Conservation (phyloP, 2,329 filamentous ascomycete species). For the Ramularia collo-cygni region DNA sequence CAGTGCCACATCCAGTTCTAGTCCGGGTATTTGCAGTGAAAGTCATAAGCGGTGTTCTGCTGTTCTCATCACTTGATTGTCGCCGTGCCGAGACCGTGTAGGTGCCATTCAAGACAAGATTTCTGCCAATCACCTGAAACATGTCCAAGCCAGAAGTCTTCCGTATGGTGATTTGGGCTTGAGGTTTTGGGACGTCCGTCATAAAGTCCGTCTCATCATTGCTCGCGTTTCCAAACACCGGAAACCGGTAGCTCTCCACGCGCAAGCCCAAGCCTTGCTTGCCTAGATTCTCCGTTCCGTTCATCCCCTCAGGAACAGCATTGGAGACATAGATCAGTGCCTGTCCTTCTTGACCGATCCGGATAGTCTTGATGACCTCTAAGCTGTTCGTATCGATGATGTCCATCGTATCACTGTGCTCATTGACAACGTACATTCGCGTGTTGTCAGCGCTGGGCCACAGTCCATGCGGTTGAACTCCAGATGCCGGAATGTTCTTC, state of each 20-base stretch:
- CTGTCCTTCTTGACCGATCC: slow-evolving; percentile 4
- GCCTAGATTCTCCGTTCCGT: slow-evolving; percentile 3
- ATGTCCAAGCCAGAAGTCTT: no score
- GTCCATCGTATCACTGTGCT: slow-evolving; percentile 7
- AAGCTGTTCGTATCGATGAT: slow-evolving; percentile 4
- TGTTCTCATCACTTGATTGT: no score
- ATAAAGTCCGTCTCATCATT: no score
- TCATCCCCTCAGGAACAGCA: neutral
- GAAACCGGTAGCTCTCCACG: slow-evolving; percentile 1
- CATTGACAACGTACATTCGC: slow-evolving; percentile 7
- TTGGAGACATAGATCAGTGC: slow-evolving; percentile 5
- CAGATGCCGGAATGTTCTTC: neutral
- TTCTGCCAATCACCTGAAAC: no score
- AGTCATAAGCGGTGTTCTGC: no score
- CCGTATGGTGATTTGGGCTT: slow-evolving; percentile 4
- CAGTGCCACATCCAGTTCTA: no score
- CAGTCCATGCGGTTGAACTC: slow-evolving; percentile 5
- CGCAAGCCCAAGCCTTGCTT: slow-evolving; percentile 4
- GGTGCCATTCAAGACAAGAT: no score
- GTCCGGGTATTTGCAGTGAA: no score
- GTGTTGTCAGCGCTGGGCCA: slow-evolving; percentile 9
- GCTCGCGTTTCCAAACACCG: neutral
- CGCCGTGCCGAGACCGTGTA: no score
- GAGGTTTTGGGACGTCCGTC: no score
- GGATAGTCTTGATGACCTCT: slow-evolving; percentile 6